phyloP scores from a whole-genome alignment of 2,329 filamentous ascomycete species.

The Tolypocladium capitatum region DNA sequence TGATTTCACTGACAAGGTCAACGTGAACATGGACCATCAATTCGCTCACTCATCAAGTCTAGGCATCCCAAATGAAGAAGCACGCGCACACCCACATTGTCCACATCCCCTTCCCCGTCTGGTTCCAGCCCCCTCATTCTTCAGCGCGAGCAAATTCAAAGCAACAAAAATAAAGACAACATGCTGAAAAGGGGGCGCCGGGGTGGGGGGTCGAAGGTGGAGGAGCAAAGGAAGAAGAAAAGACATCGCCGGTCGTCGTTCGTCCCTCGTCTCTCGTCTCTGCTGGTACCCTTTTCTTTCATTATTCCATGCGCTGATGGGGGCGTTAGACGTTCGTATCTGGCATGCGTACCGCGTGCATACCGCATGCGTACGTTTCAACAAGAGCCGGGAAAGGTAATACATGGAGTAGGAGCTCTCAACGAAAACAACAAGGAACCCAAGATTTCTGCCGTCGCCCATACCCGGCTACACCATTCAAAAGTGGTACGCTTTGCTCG shows the following conservation, averaged over 20 bases:
- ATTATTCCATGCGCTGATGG: background rate
- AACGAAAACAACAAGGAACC: background rate
- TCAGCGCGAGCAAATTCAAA: background rate
- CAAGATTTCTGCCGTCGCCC: too few relatives aligned
- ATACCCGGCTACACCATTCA: background rate
- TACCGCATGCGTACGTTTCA: background rate
- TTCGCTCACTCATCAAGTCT: background rate
- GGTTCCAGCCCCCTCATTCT: background rate
- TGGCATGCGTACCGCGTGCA: background rate
- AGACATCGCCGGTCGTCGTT: background rate
- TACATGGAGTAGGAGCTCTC: background rate
- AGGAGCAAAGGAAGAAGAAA: background rate
- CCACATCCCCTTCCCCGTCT: background rate
- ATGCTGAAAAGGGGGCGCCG: background rate
- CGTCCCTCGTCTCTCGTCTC: background rate
- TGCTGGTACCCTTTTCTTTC: background rate
- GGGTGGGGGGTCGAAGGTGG: too few relatives aligned
- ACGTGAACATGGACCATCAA: background rate
- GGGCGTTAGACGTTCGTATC: background rate
- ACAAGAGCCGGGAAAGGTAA: background rate
- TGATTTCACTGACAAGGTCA: background rate
- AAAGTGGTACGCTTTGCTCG: slow-evolving; percentile 1
- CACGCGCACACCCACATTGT: background rate
- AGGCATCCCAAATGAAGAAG: background rate
- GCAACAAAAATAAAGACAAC: background rate